Evolutionary conservation across 257 asterid species (phyloP), one percentile per base, ranked within the genome.

Genomic region (Lycium barbarum): DNA sequence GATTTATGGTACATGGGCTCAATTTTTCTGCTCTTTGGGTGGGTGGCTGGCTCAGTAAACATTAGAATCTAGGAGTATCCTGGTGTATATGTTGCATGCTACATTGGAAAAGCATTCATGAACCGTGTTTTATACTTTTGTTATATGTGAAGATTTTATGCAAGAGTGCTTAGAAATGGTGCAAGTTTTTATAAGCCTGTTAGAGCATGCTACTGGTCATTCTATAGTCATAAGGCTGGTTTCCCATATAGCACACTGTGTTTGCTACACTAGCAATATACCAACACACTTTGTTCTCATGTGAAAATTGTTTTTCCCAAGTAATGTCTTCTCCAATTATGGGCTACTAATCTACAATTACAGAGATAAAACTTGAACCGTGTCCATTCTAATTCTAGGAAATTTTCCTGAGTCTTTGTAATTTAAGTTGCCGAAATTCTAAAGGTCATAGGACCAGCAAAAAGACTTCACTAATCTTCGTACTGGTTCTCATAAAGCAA

Each of bases 381-480:
- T 49, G 53, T 49, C 53, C 53, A 49, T 49, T 49, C 53, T 49
- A 49, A 49, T 11, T 49, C 53, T 49, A 49, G 53, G 9, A 49
- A 49, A 0, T 8, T 49, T 49, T 49, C 53, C 11, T 49, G 53
- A 49, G 9, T 49, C 53, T 49, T 49, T 49, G 53, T 38, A 38
- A 2, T 38, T 38, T 49, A 49, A 49, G 12, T 49, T 49, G 11
- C 53, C 53, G 8, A 7, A 49, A 49, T 7, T 49, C 8, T 49
- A 49, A 49, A 49, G 0, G 53, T 49, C 91, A 85, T 89, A 63
- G 91, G 89, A 49, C 83, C 90, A 36, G 91, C 91, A 3, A 85
- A 87, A 72, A 89, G 90, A 12, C 90, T 89, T 87, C 90, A 89
- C 81, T 89, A 89, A 89, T 26, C 33, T 26, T 26, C 33, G 1